phyloP scores from a whole-genome alignment of 2,329 filamentous ascomycete species.

The Nothophaeocryptopus gaeumannii region DNA sequence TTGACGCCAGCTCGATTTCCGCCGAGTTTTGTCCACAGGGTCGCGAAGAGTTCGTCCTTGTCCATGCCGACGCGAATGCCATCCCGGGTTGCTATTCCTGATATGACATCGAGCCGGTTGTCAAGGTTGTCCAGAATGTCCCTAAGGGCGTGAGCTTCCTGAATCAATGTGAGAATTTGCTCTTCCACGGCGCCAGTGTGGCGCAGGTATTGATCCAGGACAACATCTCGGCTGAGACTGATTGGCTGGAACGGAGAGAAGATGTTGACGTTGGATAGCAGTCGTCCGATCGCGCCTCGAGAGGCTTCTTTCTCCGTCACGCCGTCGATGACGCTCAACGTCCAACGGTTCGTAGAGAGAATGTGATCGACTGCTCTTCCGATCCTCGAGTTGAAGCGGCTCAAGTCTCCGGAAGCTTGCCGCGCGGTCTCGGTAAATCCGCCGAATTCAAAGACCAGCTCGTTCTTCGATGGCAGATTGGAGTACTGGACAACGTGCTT shows the following conservation, averaged over 20 bases:
- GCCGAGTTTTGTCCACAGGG: conserved; percentile 72
- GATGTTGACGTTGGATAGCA: conserved; percentile 46
- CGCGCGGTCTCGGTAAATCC: conserved; percentile 70
- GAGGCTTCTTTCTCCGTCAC: conserved; percentile 48
- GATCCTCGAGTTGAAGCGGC: conserved; percentile 73
- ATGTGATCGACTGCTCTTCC: conserved; percentile 71
- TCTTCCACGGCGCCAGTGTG: conserved; percentile 69
- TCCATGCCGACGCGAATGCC: conserved; percentile 57
- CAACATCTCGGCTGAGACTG: conserved; percentile 58
- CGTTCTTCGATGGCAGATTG: conserved; percentile 63
- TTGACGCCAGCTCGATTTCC: conserved; percentile 61
- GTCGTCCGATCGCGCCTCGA: conserved; percentile 40
- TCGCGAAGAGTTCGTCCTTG: conserved; percentile 65
- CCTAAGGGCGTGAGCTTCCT: conserved; percentile 67
- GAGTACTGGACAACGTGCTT: conserved; percentile 70
- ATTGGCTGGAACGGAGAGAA: conserved; percentile 61
- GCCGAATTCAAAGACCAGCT: conserved; percentile 72
- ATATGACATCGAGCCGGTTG: conserved; percentile 66
- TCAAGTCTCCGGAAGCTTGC: conserved; percentile 63
- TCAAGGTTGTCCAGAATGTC: conserved; percentile 65
- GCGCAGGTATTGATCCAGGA: conserved; percentile 72
- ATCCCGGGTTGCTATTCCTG: conserved; percentile 65
- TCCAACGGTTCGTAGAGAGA: conserved; percentile 73
- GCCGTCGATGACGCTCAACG: conserved; percentile 64
- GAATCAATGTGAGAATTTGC: conserved; percentile 65